Base-by-base conservation (phyloP, 202 grass and related monocot genomes). In the Schoenoplectus tabernaemontani region DNA sequence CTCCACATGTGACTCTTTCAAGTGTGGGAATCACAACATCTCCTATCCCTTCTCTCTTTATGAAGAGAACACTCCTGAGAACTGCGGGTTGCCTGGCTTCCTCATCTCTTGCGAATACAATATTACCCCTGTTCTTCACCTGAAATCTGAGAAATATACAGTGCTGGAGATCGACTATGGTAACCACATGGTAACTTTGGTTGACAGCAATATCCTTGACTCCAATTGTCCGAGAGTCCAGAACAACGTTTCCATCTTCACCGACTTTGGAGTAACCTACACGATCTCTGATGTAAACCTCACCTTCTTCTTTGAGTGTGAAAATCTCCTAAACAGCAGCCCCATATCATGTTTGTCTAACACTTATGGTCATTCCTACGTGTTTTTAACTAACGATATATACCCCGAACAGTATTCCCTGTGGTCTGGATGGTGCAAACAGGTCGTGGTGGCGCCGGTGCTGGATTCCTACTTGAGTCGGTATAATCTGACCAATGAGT, bases 21-120 rank as follows among this genome's bases (percentile, higher is more conserved):
- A 13, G 63, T 93, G 91, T 85, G 88, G 91, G 62, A 0, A 1
- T 33, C 66, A 78, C 28, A 65, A 9, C 65, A 82, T 93, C 24
- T 37, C 1, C 15, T 91, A 91, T 68, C 91, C 91, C 22, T 93
- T 93, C 78, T 69, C 76, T 69, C 64, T 85, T 0, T 70, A 66
- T 56, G 24, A 13, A 10, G 61, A 19, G 0, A 4, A 17, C 48
- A 26, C 64, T 4, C 0, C 2, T n/a, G 38, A 76, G 2, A 56
- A 79, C 87, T 97, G 93, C 64, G 93, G 93, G 9, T 79, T 89
- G 74, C 89, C 82, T 0, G 84, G 83, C 28, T 83, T 93, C n/a
- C 61, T 1, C 50, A 53, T 97, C 71, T 0, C 0, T 44, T 97
- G 93, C 65, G 16, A 30, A 22, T 30, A 72, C 23, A 0, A 0